Base-by-base conservation (phyloP, 257 asterid genomes). In the Nicotiana sylvestris region DNA sequence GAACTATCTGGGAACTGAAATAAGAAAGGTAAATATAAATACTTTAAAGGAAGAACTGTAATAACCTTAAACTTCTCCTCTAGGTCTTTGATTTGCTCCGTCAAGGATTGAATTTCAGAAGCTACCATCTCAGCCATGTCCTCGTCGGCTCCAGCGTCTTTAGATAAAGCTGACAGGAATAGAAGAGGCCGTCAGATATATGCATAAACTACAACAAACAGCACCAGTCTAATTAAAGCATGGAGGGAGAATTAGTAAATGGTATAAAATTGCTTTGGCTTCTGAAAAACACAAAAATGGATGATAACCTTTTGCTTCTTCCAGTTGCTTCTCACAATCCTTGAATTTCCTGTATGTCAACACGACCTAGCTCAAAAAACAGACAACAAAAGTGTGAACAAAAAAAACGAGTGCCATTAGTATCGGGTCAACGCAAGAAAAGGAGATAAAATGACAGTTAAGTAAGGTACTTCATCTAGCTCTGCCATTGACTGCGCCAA, bases 61-160 rank as follows among this genome's bases (percentile, higher is more conserved):
- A 53, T 58, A 80, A 96, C 99, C 98, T 94, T 94, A 69, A 96
- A 93, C 87, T 69, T 90, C 85, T 86, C 93, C 87, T 96, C 98
- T 61, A 92, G 88, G 85, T 90, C 93, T 43, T 88, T 90, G 39
- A 89, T 70, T 89, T 96, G 90, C 29, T 86, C 83, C 78, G 84
- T 86, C 87, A 96, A 90, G 86, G 86, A 90, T 64, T 89, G 88
- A 85, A 93, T 84, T 91, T 96, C 99, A 76, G 94, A 96, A 85
- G 92, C 89, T 76, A 96, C 92, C 99, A 96, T 96, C 89, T 93
- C 94, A 11, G 86, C 88, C 99, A 96, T 96, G 85, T 92, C 99
- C 85, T 90, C 96, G 11, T 94, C 98, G 81, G 82, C 86, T 51
- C 92, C 98, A 61, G 86, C 91, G 79, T 96, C 99, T 92, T 91